Conservation (phyloP, 2,329 filamentous ascomycete species). For the Colletotrichum costaricense region DNA sequence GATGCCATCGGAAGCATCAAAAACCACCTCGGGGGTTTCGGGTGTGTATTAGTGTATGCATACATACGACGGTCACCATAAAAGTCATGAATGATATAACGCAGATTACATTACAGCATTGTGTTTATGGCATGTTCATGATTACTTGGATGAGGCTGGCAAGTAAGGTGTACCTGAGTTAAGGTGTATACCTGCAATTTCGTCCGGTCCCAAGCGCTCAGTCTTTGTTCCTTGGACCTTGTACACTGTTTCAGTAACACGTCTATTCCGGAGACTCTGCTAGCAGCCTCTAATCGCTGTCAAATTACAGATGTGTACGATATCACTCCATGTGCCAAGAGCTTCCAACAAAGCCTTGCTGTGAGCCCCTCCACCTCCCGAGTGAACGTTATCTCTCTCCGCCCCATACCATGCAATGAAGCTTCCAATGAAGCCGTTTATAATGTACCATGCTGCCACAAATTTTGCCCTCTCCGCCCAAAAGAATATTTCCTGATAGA, state of each 20-base stretch:
- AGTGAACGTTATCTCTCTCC: neutral
- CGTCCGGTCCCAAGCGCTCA: too few relatives aligned
- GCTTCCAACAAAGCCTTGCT: conserved; percentile 3
- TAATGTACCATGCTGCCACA: neutral
- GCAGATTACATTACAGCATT: conserved; percentile 9
- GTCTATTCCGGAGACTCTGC: too few relatives aligned
- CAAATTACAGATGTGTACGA: conserved; percentile 10
- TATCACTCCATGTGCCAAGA: neutral
- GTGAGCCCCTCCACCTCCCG: neutral
- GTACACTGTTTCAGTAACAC: too few relatives aligned
- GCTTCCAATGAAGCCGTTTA: neutral
- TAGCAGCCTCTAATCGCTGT: neutral
- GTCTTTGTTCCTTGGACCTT: neutral
- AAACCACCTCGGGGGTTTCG: conserved; percentile 33
- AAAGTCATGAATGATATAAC: conserved; percentile 37
- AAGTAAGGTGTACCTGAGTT: too few relatives aligned
- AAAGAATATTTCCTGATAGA: conserved; percentile 1
- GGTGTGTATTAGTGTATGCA: conserved; percentile 33
- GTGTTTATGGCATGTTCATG: neutral
- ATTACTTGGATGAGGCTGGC: neutral
- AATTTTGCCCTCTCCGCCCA: neutral
- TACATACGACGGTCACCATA: conserved; percentile 30
- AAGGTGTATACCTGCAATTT: neutral
- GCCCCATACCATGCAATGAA: neutral
- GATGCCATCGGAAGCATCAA: conserved; percentile 26